These are phyloP conservation scores for Trichoderma asperellum DNA, from an alignment of 2,329 filamentous ascomycete genomes.

Conservation along the genomic window DNA sequence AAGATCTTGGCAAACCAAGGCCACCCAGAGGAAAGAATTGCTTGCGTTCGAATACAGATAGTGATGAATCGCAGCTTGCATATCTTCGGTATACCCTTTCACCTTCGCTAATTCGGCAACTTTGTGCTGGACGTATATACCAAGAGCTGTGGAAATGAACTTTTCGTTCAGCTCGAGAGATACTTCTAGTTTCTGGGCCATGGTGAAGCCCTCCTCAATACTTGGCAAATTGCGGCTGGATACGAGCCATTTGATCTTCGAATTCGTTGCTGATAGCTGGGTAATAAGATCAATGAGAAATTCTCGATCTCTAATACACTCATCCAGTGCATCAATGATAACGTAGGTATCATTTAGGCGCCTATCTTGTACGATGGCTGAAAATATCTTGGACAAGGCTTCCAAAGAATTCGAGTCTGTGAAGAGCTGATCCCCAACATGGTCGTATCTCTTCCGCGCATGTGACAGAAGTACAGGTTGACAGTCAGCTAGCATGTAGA, in stretches of 20 bases:
- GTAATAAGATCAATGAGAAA: conserved; percentile 45
- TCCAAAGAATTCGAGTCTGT: conserved; percentile 45
- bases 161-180: not conserved
- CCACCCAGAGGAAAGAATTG: conserved; percentile 39
- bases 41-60: conserved; percentile 30
- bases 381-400: conserved; percentile 45
- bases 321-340: conserved; percentile 53
- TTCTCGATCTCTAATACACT: conserved; percentile 39
- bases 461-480: conserved; percentile 41
- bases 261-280: conserved; percentile 34
- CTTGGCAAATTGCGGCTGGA: conserved; percentile 16
- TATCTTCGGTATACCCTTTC: conserved; percentile 8
- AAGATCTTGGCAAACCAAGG: conserved; percentile 33
- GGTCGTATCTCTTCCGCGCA: conserved; percentile 42
- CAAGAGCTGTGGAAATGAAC: not conserved
- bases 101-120: not conserved
- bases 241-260: conserved; percentile 13
- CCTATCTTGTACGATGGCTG: conserved; percentile 44
- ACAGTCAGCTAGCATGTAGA: conserved; percentile 45
- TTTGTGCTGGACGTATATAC: not conserved
- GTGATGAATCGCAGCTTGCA: conserved; percentile 2
- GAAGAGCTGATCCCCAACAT: conserved; percentile 43
- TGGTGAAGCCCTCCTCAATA: conserved; percentile 29
- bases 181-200: not conserved
- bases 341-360: conserved; percentile 38